Evolutionary conservation across 2,329 filamentous ascomycete species (phyloP).

Genomic region (Coniochaeta prunicola): DNA sequence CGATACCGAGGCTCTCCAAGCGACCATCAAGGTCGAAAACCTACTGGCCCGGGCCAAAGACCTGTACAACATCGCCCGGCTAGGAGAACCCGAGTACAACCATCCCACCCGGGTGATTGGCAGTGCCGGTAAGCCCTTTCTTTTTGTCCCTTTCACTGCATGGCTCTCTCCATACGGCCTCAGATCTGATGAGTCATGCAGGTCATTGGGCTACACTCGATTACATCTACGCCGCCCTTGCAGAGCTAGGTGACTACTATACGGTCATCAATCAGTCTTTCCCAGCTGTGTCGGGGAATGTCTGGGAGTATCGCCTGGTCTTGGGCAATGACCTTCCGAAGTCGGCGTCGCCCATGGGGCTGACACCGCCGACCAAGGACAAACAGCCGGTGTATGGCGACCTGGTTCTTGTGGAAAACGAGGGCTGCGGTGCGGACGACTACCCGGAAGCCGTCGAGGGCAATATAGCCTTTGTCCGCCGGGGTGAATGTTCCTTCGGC

Average conservation of each 20-base stretch:
- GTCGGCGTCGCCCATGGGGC: constrained; percentile 49
- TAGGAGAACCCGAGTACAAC: constrained; percentile 51
- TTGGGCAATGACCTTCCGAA: constrained; percentile 44
- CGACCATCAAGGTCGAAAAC: constrained; percentile 44
- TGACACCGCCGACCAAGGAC: constrained; percentile 59
- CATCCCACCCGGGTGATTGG: constrained; percentile 68
- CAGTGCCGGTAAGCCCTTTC: constrained; percentile 41
- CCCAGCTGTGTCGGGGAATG: constrained; percentile 51
- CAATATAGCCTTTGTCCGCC: constrained; percentile 62
- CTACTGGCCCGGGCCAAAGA: constrained; percentile 53
- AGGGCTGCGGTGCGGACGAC: constrained; percentile 58
- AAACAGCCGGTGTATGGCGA: constrained; percentile 52
- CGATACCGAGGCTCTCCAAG: constrained; percentile 48
- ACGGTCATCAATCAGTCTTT: constrained; percentile 56
- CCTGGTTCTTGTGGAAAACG: constrained; percentile 51
- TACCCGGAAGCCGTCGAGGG: constrained; percentile 52
- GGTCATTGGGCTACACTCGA: constrained; percentile 58
- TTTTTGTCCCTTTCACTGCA: background rate
- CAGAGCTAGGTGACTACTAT: constrained; percentile 53
- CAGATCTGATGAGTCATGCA: constrained; percentile 17
- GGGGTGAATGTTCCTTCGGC: constrained; percentile 66
- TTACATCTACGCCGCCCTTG: constrained; percentile 52
- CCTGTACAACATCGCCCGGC: constrained; percentile 56
- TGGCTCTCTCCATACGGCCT: constrained; percentile 1
- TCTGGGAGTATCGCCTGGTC: constrained; percentile 51